A percentile compares a stretch with the other conserved stretches of the same genome.
Conservation (phyloP, 1,139 yeast genomes). For the Pichia sp. region DNA sequence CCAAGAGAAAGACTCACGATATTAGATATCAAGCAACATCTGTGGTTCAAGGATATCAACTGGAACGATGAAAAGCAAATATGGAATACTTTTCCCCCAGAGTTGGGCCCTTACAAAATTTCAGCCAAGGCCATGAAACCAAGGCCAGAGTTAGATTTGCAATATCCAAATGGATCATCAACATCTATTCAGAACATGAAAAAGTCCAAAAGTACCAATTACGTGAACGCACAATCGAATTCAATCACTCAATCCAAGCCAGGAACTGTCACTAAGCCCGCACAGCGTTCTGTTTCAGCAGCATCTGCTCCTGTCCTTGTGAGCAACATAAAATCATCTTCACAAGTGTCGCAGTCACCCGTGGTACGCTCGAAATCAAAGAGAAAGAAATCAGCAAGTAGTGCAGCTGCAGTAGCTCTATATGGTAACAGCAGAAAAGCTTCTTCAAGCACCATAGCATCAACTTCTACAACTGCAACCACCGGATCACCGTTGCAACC, state of each 20-base stretch:
- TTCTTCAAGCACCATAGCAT: constrained; percentile 1
- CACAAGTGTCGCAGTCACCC: background rate
- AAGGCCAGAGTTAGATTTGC: constrained; percentile 41
- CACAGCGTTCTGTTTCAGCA: constrained; percentile 7
- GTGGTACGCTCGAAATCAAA: background rate
- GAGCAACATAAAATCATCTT: background rate
- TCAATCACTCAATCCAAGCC: background rate
- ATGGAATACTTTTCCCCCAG: constrained; percentile 75
- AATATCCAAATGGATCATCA: constrained; percentile 19
- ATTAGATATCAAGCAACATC: constrained; percentile 63
- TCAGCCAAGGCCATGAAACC: constrained; percentile 56
- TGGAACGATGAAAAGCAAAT: constrained; percentile 61
- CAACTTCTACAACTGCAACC: background rate
- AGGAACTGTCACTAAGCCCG: background rate
- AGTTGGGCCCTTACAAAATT: constrained; percentile 67
- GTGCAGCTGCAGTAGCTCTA: constrained; percentile 22
- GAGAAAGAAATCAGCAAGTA: constrained; percentile 16
- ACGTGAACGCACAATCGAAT: background rate
- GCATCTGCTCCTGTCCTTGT: constrained; percentile 11
- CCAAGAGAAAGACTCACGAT: constrained; percentile 66
- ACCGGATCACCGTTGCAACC: background rate
- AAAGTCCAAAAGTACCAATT: constrained; percentile 3
- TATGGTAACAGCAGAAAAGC: constrained; percentile 15
- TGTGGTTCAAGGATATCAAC: constrained; percentile 62
- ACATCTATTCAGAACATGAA: constrained; percentile 11